Base-by-base conservation (phyloP, 2,329 filamentous ascomycete genomes). In the Aureobasidium sp. region DNA sequence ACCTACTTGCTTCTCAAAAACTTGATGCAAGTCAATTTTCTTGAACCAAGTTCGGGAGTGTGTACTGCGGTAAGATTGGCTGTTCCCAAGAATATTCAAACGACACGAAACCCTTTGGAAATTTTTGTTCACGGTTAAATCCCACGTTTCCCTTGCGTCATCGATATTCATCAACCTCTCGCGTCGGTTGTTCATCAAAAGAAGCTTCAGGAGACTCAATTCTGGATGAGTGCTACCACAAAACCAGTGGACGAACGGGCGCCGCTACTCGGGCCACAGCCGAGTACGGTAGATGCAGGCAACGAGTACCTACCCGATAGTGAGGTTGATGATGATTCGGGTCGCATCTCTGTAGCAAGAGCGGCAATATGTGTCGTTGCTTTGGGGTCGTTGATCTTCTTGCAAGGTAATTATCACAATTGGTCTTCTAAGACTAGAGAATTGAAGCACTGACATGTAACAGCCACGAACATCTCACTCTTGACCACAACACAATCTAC, bases 401-500 rank as follows among this genome's bases (percentile, higher is more conserved):
- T 73, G 10, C 71, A 72, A 63, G 62, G 62, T 62, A 35, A 37
- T 27, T 35, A 46, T 19, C 7, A 31, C 47, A 11, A 15, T 47
- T 21, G 4, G n/a, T 31, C 23, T 11, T n/a, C 21, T 15, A 2
- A 13, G 2, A 4, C 23, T 27, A 7, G 35, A 23, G 6, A 17
- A 35, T 19, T 19, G 23, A 8, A 25, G 4, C 11, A 45, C 15
- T 35, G 15, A 54, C 27, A 29, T 7, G 10, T 9, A 15, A 49
- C 61, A 80, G 79, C 80, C 17, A 79, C 82, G 63, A 94, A 94
- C 68, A 89, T 92, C 74, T 89, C 86, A 13, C 85, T 90, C 66
- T 85, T 95, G 69, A 89, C 88, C 6, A 92, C 90, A 60, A 88
- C 87, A 1, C 90, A 94, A 73, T 89, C 86, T 8, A 79, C 79